Base-by-base conservation (phyloP, 1,139 yeast species). In the Zygotorulaspora mrakii region DNA sequence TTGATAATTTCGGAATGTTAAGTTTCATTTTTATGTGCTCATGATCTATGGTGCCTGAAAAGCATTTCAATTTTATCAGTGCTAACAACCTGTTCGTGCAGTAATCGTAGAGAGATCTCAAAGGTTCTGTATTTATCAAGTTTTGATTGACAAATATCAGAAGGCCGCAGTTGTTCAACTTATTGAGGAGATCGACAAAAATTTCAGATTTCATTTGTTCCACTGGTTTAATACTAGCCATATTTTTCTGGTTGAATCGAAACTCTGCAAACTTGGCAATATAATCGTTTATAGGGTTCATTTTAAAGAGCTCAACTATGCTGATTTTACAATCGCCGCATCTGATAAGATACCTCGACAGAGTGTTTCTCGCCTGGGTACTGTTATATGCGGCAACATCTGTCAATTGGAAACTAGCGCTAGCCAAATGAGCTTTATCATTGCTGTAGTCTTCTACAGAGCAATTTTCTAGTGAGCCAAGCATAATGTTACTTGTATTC, bases 21-120 rank as follows among this genome's bases (percentile, higher is more conserved):
- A 52, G 38, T 30, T 42, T 43, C 11, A 40, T 28, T 17, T 40
- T 37, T 4, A 48, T 43, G 14, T 40, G 24, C 1, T 35, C 28
- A 9, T 35, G 31, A 21, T 50, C 47, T 3, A 54, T 37, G 6
- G 43, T 39, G 8, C 52, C 48, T 1, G 46, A 39, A 16, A 38
- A 31, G 31, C 46, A 46, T 17, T 43, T 47, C 18, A 53, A 31
- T n/a, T 45, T 45, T 7, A 53, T 33, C 13, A 52, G 40, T 3
- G 45, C 35, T n/a, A 22, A 28, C 17, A 51, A 22, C 28, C 51
- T 43, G 18, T 37, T 37, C 6, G 36, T 24, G 21, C 47, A 42
- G 30, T 53, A 51, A 4, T 35, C 20, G 18, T 40, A 43, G 8
- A 52, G 31, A 18, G 27, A 31, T 27, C 39, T 35, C 26, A 52